These are phyloP conservation scores for Cicer arietinum DNA, from an alignment of 306 rosid species.

Conservation along the genomic window DNA sequence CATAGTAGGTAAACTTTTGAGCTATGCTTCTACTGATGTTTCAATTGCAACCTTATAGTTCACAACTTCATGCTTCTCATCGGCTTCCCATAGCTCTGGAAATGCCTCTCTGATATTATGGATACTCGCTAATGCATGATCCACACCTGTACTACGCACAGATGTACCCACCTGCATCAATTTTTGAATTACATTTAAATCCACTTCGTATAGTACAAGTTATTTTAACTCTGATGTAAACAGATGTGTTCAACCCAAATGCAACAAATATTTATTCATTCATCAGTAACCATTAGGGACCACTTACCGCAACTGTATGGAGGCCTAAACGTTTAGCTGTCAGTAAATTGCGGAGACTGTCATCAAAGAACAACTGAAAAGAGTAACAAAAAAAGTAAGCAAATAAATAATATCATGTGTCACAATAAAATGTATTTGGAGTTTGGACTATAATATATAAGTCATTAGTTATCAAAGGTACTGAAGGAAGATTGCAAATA, in stretches of 20 bases:
- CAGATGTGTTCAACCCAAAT: not conserved
- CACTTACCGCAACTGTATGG: slow-evolving; percentile 73
- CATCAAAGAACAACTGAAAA: slow-evolving; percentile 84
- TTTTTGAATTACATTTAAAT: slow-evolving; percentile 18
- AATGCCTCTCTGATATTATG: slow-evolving; percentile 85
- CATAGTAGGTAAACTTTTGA: not conserved
- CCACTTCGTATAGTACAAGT: not conserved
- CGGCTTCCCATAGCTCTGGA: slow-evolving; percentile 83
- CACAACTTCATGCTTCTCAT: slow-evolving; percentile 51
- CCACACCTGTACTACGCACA: slow-evolving; percentile 54
- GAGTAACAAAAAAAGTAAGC: not conserved
- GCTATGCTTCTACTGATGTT: slow-evolving; percentile 73
- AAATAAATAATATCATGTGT: slow-evolving; percentile 3
- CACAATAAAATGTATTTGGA: not conserved
- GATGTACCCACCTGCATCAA: slow-evolving; percentile 74
- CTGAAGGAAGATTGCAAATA: not conserved
- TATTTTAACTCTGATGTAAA: not conserved
- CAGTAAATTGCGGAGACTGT: slow-evolving; percentile 67
- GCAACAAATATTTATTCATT: not conserved
- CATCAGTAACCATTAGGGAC: not conserved
- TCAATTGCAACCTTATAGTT: slow-evolving; percentile 67
- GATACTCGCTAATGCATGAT: slow-evolving; percentile 87
- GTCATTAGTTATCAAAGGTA: not conserved
- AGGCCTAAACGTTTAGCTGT: slow-evolving; percentile 69
- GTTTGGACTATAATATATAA: not conserved